Conservation (phyloP, 345 rosid genomes). For the Brassica cretica region DNA sequence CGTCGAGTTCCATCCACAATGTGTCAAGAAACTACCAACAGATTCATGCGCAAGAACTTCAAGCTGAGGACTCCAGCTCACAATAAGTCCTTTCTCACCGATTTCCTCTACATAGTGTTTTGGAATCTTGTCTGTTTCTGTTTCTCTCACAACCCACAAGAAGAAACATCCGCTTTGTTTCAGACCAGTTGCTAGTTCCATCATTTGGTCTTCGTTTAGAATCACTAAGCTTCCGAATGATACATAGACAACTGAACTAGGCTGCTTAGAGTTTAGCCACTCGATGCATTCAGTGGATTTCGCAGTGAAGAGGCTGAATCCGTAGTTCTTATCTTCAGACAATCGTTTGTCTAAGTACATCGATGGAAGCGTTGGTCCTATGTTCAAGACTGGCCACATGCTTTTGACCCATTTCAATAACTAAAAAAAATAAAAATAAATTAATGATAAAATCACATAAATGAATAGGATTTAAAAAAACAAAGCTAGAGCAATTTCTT, state of each 20-base stretch:
- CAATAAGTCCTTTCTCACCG: conserved; percentile 44
- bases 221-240: conserved; percentile 62
- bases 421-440: conserved; percentile 11
- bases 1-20: too few species aligned
- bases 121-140: conserved; percentile 50
- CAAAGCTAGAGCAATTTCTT: too few species aligned
- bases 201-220: conserved; percentile 50
- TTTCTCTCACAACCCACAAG: conserved; percentile 62
- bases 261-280: conserved; percentile 54
- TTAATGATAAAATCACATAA: too few species aligned
- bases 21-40: too few species aligned
- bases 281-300: conserved; percentile 35
- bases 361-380: conserved; percentile 61
- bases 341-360: conserved; percentile 47
- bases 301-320: conserved; percentile 52
- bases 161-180: conserved; percentile 37
- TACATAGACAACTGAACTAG: conserved; percentile 50
- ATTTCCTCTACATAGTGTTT: conserved; percentile 32
- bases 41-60: too few species aligned
- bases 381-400: conserved; percentile 41
- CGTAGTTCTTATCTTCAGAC: conserved; percentile 47
- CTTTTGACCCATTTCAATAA: conserved; percentile 45
- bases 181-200: conserved; percentile 50
- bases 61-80: too few species aligned
- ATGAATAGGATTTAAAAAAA: too few species aligned